Evolutionary conservation across 1,284 basidiomycete genomes (phyloP), one percentile per base, ranked within the genome.

Genomic region (Inonotus hispidus): DNA sequence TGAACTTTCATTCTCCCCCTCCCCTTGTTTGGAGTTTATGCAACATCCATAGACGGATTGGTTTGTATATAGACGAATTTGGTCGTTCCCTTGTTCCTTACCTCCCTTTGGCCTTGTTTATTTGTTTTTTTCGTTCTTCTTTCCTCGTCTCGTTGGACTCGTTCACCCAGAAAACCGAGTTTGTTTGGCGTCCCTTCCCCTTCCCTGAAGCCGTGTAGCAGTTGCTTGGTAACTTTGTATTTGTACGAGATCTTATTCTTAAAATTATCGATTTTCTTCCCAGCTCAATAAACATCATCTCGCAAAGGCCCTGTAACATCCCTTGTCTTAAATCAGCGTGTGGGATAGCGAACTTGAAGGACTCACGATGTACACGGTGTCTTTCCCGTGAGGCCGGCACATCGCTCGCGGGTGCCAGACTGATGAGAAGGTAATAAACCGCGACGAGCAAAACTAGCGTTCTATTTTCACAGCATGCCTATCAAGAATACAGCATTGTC

Each of bases 261-360:
- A 43, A n/a, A 13, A n/a, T 14, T 43, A 43, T 43, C 32, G 7
- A 43, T 21, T 43, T 5, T 43, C 8, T 39, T 39, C 38, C 38
- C 38, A 10, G 7, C 38, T 39, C 41, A 43, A 43, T n/a, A 10
- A 16, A 43, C 11, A 7, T 7, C 19, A 2, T 2, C 16, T 21
- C 5, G n/a, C n/a, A 16, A 39, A 39, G 16, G 13, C 1, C 19
- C 41, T 43, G 3, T 32, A 8, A 32, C 32, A 32, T 32, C 8
- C n/a, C 32, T 32, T 8, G 32, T 3, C 32, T 32, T 32, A 8
- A 32, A 8, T 32, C 32, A 32, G 32, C 8, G 3, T 32, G 32
- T 32, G 8, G 32, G 32, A 4, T 3, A 32, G 32, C 32, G 32
- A 8, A 63, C 53, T 66, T 67, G 60, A 68, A 67, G 41, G 6